These are phyloP conservation scores for Aspergillus alliaceus DNA, from an alignment of 2,329 filamentous ascomycete genomes.

Conservation along the genomic window DNA sequence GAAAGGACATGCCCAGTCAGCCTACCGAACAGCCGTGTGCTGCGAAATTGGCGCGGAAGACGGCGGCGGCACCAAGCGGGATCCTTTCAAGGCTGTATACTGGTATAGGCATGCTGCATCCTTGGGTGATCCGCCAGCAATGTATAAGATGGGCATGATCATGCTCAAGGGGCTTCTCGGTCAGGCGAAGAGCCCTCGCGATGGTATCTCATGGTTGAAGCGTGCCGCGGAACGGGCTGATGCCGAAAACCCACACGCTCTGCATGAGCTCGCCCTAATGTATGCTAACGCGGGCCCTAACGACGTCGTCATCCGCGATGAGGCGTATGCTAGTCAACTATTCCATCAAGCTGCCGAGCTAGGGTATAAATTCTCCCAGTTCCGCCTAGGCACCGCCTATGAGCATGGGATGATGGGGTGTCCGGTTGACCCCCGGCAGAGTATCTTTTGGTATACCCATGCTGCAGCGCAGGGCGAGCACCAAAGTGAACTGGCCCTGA, in stretches of 20 bases:
- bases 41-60: slow-evolving; percentile 95
- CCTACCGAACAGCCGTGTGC: slow-evolving; percentile 93
- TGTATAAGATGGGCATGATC: slow-evolving; percentile 99
- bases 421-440: slow-evolving; percentile 76
- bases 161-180: slow-evolving; percentile 90
- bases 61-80: slow-evolving; percentile 86
- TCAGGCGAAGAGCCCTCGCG: slow-evolving; percentile 75
- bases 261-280: slow-evolving; percentile 77
- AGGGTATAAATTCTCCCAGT: slow-evolving; percentile 94
- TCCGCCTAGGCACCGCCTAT: slow-evolving; percentile 80
- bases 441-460: slow-evolving; percentile 90
- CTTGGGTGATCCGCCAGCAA: slow-evolving; percentile 85
- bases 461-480: slow-evolving; percentile 93
- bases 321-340: slow-evolving; percentile 74
- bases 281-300: slow-evolving; percentile 59
- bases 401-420: slow-evolving; percentile 87
- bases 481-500: slow-evolving; percentile 80
- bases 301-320: slow-evolving; percentile 76
- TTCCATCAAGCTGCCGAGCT: slow-evolving; percentile 84
- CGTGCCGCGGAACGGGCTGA: slow-evolving; percentile 87
- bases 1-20: slow-evolving; percentile 77
- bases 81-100: slow-evolving; percentile 91
- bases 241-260: slow-evolving; percentile 85
- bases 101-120: slow-evolving; percentile 96
- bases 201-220: slow-evolving; percentile 90